A percentile compares a stretch with the other conserved stretches of the same genome.
phyloP scores from a whole-genome alignment of 2,329 filamentous ascomycete genomes.

The Trichoderma aggressivum region DNA sequence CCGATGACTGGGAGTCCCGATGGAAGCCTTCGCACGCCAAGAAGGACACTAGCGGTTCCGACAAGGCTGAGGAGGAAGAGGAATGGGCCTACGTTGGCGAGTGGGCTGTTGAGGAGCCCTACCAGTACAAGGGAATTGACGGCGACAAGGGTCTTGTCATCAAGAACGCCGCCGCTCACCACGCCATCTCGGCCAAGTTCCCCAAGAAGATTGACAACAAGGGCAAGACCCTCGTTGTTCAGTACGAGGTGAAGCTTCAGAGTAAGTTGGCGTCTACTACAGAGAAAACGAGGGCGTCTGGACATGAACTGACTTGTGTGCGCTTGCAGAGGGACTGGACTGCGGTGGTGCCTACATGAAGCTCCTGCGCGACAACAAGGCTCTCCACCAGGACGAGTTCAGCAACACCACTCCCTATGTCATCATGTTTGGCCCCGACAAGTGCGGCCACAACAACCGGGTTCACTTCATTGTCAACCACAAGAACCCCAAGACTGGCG shows the following conservation, averaged over 20 bases:
- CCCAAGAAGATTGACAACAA: slow-evolving; percentile 95
- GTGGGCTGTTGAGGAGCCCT: slow-evolving; percentile 95
- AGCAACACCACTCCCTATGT: slow-evolving; percentile 96
- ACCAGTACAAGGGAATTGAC: slow-evolving; percentile 84
- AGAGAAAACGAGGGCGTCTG: neutral
- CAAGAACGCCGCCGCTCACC: slow-evolving; percentile 96
- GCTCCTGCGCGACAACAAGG: slow-evolving; percentile 96
- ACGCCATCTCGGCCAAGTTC: slow-evolving; percentile 99
- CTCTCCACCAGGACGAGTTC: slow-evolving; percentile 96
- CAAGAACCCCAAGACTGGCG: slow-evolving; percentile 99
- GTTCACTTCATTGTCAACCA: slow-evolving; percentile 98
- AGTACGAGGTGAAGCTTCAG: slow-evolving; percentile 99
- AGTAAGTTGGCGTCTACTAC: slow-evolving; percentile 55
- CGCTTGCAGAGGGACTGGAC: slow-evolving; percentile 73
- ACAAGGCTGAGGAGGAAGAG: slow-evolving; percentile 67
- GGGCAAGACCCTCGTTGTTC: slow-evolving; percentile 92
- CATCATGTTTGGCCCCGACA: slow-evolving; percentile 99
- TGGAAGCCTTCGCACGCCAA: slow-evolving; percentile 97
- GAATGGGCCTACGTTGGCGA: slow-evolving; percentile 98
- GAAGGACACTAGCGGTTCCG: slow-evolving; percentile 75
- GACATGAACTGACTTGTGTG: slow-evolving; percentile 7
- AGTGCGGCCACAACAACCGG: slow-evolving; percentile 99
- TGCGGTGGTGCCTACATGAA: slow-evolving; percentile 99
- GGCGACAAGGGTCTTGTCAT: slow-evolving; percentile 96
- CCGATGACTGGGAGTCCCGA: slow-evolving; percentile 86